phyloP scores from a whole-genome alignment of 371 early-diverging fungal genomes.

The Apophysomyces trapeziformis region DNA sequence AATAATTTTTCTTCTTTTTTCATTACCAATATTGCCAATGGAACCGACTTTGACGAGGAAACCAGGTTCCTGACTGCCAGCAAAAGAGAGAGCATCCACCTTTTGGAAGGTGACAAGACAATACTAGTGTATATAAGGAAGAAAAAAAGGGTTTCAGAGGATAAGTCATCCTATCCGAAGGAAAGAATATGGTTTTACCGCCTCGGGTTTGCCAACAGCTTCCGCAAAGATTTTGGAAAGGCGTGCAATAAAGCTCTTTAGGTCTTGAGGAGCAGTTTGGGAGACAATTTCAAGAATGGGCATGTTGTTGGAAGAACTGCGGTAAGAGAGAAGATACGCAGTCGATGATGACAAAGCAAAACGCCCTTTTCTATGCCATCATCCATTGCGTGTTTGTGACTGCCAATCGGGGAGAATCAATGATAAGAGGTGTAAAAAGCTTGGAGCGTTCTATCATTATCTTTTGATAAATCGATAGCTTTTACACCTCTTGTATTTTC shows the following conservation, averaged over 20 bases:
- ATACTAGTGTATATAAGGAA: slow-evolving; percentile 75
- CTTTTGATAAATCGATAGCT: neutral
- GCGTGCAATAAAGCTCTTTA: slow-evolving; percentile 37
- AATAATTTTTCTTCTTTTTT: too few relatives aligned
- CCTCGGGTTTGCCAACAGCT: slow-evolving; percentile 50
- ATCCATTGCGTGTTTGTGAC: neutral
- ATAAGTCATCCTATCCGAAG: slow-evolving; percentile 71
- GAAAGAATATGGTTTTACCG: slow-evolving; percentile 38
- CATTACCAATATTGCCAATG: slow-evolving; percentile 49
- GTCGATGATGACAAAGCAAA: neutral
- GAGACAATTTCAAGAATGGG: slow-evolving; percentile 52
- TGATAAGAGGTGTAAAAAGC: too few relatives aligned
- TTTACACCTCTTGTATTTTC: slow-evolving; percentile 17
- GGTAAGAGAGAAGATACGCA: neutral
- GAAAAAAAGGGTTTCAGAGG: slow-evolving; percentile 62
- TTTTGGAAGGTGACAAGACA: slow-evolving; percentile 49
- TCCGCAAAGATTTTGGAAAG: slow-evolving; percentile 42
- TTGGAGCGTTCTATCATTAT: too few relatives aligned
- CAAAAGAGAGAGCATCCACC: slow-evolving; percentile 38
- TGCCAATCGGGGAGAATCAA: too few relatives aligned
- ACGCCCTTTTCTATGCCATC: neutral
- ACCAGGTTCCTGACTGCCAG: slow-evolving; percentile 38
- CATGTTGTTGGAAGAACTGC: slow-evolving; percentile 24
- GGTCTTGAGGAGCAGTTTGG: slow-evolving; percentile 39
- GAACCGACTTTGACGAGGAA: slow-evolving; percentile 47